Percentiles rank a stretch among this genome's conserved stretches.
Evolutionary conservation across 2,329 filamentous ascomycete species (phyloP).

Genomic region (Penicillium sp.): DNA sequence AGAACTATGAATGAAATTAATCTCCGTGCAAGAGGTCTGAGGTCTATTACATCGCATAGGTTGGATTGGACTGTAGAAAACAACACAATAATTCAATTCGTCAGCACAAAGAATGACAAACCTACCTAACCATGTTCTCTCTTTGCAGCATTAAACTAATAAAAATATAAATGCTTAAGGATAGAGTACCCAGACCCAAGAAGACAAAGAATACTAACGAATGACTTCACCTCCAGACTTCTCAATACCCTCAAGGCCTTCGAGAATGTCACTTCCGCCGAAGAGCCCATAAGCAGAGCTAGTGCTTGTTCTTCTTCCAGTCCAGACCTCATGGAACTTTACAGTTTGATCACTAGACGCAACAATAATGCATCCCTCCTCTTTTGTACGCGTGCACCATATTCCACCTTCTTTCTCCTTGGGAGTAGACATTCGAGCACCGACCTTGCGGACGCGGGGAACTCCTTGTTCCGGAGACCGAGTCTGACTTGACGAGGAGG

Average conservation of each 20-base stretch:
- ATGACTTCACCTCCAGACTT: constrained; percentile 57
- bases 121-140: background rate
- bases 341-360: constrained; percentile 89
- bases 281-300: constrained; percentile 60
- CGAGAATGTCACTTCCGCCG: constrained; percentile 81
- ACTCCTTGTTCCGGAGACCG: background rate
- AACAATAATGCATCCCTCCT: constrained; percentile 83
- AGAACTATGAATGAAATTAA: too few relatives aligned
- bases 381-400: constrained; percentile 56
- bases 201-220: constrained; percentile 39
- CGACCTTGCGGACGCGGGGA: constrained; percentile 11
- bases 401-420: constrained; percentile 52
- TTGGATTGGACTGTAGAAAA: too few relatives aligned
- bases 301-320: constrained; percentile 57
- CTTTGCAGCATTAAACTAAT: background rate
- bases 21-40: too few relatives aligned
- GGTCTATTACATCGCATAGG: too few relatives aligned
- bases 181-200: constrained; percentile 1
- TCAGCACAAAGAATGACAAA: background rate
- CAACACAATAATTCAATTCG: background rate
- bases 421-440: constrained; percentile 28
- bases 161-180: constrained; percentile 1
- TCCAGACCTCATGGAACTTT: constrained; percentile 95
- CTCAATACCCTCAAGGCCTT: constrained; percentile 76
- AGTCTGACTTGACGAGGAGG: constrained; percentile 1